Evolutionary conservation across 2,329 filamentous ascomycete species (phyloP), one percentile per base, ranked within the genome.

Genomic region (Phialophora expanda): DNA sequence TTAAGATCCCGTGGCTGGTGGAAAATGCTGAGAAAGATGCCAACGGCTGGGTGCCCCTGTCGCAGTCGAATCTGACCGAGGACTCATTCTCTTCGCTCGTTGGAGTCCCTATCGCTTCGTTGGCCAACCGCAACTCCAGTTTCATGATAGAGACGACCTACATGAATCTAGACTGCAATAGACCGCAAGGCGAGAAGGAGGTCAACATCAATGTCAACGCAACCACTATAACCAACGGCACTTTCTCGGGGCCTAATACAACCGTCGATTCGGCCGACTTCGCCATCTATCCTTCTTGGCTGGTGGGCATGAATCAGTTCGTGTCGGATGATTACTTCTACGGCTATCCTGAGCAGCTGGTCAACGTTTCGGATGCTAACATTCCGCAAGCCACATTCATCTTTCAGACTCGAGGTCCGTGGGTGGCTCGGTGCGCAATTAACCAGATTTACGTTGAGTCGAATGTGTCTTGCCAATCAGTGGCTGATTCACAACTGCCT

Each of bases 1-100:
- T 72, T 20, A 70, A 66, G 51, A 70, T 72, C 6, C 70, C 71
- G 6, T 66, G 61, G 51, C 61, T 72, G 20, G 26, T 30, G 14
- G 51, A 60, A 24, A 34, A 30, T 28, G 38, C 54, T 4, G 51
- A 41, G 1, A 55, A 64, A 28, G 48, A 44, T 44, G 38, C 38
- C 38, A n/a, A 44, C 12, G 38, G 38, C 38, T 44, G 38, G 38
- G 38, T 44, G 14, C 11, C 38, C 38, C 38, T 44, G n/a, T 44
- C 38, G 17, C 38, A n/a, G 14, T 44, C 38, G 17, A 44, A 44
- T 44, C 17, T 44, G 17, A 44, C 38, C 38, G 38, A 44, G 38
- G 17, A 11, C 17, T 44, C 38, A 4, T 44, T 44, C 6, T 44
- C 38, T n/a, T 44, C 38, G 38, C 38, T 44, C 38, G 38, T 44